These are phyloP conservation scores for Cyclotella atomus DNA, from an alignment of 108 stramenopile species.

Conservation along the genomic window DNA sequence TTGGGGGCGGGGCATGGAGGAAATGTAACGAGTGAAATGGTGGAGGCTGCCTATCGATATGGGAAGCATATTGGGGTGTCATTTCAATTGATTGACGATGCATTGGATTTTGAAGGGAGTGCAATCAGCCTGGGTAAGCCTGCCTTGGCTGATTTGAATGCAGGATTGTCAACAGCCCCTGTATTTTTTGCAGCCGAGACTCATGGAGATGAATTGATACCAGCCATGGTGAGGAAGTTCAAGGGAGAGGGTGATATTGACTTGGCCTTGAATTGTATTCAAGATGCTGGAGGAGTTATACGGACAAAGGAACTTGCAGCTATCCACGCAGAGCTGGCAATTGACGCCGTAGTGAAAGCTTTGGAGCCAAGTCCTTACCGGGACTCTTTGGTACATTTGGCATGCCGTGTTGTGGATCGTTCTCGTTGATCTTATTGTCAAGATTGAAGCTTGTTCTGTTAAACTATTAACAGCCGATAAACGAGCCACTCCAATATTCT, in stretches of 20 bases:
- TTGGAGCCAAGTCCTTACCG: constrained; percentile 58
- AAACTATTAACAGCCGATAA: background rate
- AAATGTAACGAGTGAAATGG: constrained; percentile 53
- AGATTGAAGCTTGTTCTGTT: too few relatives aligned
- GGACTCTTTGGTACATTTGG: constrained; percentile 81
- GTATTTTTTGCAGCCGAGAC: constrained; percentile 93
- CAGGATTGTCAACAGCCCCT: constrained; percentile 96
- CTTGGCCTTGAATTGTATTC: constrained; percentile 59
- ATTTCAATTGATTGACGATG: constrained; percentile 98
- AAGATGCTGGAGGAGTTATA: constrained; percentile 70
- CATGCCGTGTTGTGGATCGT: constrained; percentile 78
- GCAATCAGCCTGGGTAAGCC: constrained; percentile 90
- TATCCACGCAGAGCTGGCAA: constrained; percentile 93
- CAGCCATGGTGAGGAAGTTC: constrained; percentile 92
- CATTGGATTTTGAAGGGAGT: constrained; percentile 95
- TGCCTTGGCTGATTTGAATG: constrained; percentile 89
- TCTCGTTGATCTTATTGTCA: constrained; percentile 56
- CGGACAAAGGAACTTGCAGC: constrained; percentile 91
- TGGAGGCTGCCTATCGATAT: constrained; percentile 84
- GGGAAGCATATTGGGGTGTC: constrained; percentile 98
- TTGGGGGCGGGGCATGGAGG: constrained; percentile 58
- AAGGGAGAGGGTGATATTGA: constrained; percentile 88
- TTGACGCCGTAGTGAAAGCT: constrained; percentile 71
- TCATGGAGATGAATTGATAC: constrained; percentile 66
- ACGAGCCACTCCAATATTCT: too few relatives aligned